Evolutionary conservation across 352 stramenopile species (phyloP), one percentile per base, ranked within the genome.

Genomic region (Phytophthora rubi): DNA sequence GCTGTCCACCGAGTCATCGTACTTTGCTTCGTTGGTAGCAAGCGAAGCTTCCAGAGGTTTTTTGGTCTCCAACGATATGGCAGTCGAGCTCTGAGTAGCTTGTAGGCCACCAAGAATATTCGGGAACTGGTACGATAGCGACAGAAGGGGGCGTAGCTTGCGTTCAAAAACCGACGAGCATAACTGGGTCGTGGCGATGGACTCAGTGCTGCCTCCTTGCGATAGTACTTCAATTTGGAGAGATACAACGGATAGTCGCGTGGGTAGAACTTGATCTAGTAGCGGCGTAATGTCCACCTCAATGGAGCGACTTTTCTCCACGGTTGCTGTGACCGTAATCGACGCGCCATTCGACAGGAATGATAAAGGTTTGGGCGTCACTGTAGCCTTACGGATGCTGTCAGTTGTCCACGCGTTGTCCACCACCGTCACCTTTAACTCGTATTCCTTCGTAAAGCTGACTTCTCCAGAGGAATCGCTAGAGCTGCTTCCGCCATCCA

Each of bases 161-260:
- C 81, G 68, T 30, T 88, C 85, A 62, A 92, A 92, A 10, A 79
- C 33, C 0, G 85, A 92, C 6, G 85, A 91, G 33, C 85, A 92
- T 4, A 92, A 52, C 7, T 92, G 85, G 0, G 83, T 91, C 15
- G 59, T 73, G 12, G 71, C 68, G 15, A 64, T 73, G 0, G 60
- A 76, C 1, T 74, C 68, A 0, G 70, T 70, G 26, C 54, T 70
- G 32, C 65, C 71, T 16, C 55, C 53, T 37, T 71, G 81, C 0
- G 52, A 64, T 0, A 94, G 39, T 6, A 93, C 77, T 52, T 90
- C 70, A 30, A 94, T 79, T 3, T 75, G 62, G 1, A 94, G 52
- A 3, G 83, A 88, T 3, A 90, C 18, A 0, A 89, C 76, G 0
- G 82, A 65, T 5, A 86, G 47, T 28, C 71, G 68, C 16, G 74